phyloP scores from a whole-genome alignment of 73 alveolate species.

The Durusdinium trenchii region DNA sequence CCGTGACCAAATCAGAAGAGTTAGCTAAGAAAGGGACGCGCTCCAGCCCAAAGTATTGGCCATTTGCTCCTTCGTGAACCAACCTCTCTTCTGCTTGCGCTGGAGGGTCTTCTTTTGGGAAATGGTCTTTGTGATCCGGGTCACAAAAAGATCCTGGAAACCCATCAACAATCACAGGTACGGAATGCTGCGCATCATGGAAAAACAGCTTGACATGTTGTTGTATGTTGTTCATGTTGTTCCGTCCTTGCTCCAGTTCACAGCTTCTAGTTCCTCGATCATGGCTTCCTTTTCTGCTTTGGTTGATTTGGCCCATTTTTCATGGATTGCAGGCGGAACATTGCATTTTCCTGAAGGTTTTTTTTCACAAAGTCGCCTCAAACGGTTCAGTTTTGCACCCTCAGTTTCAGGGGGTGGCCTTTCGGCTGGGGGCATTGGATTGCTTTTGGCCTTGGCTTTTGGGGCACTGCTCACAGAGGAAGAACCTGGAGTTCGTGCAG shows the following conservation, averaged over 20 bases:
- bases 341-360: background rate
- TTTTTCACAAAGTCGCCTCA: slow-evolving; percentile 6
- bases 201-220: background rate
- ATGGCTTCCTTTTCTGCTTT: background rate
- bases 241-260: slow-evolving; percentile 7
- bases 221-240: background rate
- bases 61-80: slow-evolving; percentile 31
- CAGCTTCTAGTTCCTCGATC: background rate
- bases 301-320: background rate
- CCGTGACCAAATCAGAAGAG: too few species aligned
- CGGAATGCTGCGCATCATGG: background rate
- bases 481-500: background rate
- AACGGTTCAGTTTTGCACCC: background rate
- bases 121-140: slow-evolving; percentile 27
- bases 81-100: slow-evolving; percentile 33
- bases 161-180: background rate
- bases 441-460: background rate
- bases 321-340: background rate
- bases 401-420: slow-evolving; percentile 11
- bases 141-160: slow-evolving; percentile 36
- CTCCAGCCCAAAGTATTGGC: background rate
- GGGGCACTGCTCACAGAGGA: background rate
- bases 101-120: background rate
- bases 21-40: background rate
- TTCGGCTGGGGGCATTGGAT: background rate